A percentile compares a stretch with the other conserved stretches of the same genome.
phyloP scores from a whole-genome alignment of 2,329 filamentous ascomycete genomes.

The Fusarium cyanostomum region DNA sequence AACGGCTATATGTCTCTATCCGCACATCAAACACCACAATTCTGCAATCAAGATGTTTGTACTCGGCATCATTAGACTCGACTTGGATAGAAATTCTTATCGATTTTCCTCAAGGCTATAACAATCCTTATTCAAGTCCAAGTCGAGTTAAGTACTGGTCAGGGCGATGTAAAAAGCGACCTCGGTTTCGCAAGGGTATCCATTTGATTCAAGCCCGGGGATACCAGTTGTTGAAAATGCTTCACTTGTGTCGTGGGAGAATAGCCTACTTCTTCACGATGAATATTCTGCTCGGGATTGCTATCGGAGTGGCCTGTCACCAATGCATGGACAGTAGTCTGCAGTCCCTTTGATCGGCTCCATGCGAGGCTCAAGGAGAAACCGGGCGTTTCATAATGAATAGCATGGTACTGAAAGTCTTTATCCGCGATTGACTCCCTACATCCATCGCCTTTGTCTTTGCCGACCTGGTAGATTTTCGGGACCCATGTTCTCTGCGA shows the following conservation, averaged over 20 bases:
- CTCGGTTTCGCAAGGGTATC: background rate
- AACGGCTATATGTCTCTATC: background rate
- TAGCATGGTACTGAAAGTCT: background rate
- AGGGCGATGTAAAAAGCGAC: too few relatives aligned
- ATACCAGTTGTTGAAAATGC: too few relatives aligned
- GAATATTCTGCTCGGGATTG: too few relatives aligned
- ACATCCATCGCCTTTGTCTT: background rate
- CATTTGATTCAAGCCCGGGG: background rate
- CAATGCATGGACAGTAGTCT: background rate
- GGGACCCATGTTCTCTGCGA: too few relatives aligned
- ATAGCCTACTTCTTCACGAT: too few relatives aligned
- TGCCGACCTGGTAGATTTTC: background rate
- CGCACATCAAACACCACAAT: background rate
- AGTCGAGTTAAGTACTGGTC: background rate
- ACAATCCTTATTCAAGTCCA: background rate
- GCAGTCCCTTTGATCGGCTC: too few relatives aligned
- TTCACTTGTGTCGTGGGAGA: too few relatives aligned
- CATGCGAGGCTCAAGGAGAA: background rate
- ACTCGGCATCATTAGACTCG: background rate
- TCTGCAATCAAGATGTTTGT: background rate
- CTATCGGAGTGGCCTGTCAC: too few relatives aligned
- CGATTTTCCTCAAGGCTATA: background rate
- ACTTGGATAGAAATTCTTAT: background rate
- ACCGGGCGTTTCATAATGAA: background rate
- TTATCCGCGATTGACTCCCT: background rate